phyloP scores from a whole-genome alignment of 106 monocot genomes.

The Chionographis japonica region DNA sequence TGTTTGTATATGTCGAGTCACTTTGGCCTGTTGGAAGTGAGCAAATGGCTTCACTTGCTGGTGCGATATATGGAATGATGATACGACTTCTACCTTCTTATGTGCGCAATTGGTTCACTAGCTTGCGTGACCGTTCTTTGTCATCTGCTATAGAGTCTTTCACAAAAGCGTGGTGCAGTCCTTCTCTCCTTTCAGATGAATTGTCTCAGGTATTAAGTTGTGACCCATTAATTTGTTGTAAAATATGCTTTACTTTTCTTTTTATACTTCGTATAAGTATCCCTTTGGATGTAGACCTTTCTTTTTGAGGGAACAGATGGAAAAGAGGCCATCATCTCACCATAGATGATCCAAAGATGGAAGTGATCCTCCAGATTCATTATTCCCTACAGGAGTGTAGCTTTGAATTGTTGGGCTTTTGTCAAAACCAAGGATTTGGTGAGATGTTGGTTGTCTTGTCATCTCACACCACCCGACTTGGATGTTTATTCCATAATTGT shows the following conservation, averaged over 20 bases:
- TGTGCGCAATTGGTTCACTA: conserved; percentile 88
- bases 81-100: conserved; percentile 84
- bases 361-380: too few relatives aligned
- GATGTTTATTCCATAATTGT: too few relatives aligned
- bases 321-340: too few relatives aligned
- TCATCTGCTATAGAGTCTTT: conserved; percentile 74
- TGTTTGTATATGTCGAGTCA: conserved; percentile 47
- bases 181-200: conserved; percentile 77
- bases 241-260: not conserved
- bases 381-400: too few relatives aligned
- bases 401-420: too few relatives aligned
- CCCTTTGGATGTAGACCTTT: not conserved
- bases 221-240: not conserved
- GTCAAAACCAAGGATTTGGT: too few relatives aligned
- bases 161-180: conserved; percentile 91
- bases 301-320: not conserved
- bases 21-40: conserved; percentile 70
- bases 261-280: not conserved
- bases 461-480: too few relatives aligned
- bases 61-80: conserved; percentile 88
- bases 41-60: conserved; percentile 82
- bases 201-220: conserved; percentile 66
- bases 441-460: too few relatives aligned
- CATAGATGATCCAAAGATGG: too few relatives aligned
- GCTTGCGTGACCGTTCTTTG: conserved; percentile 74